These are phyloP conservation scores for Eucalyptus sideroxylon DNA, from an alignment of 345 rosid genomes.

Conservation along the genomic window DNA sequence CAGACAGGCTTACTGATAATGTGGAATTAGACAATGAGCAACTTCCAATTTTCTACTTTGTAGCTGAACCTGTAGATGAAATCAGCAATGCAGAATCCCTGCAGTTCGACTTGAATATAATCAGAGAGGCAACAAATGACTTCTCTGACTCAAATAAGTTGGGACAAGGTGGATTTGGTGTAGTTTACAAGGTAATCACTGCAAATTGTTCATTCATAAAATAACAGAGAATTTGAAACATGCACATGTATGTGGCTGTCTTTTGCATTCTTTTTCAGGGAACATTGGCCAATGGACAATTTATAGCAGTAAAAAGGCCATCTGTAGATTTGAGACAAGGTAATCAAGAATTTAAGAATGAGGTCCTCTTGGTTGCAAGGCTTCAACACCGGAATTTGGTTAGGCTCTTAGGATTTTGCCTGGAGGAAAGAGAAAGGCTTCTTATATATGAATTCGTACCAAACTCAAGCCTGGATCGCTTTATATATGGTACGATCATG, in stretches of 20 bases:
- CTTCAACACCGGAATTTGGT: background rate
- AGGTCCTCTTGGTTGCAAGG: background rate
- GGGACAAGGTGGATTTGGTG: conserved; percentile 3
- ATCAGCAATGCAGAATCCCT: background rate
- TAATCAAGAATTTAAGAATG: background rate
- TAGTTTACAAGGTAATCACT: background rate
- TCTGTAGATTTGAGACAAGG: background rate
- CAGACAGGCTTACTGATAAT: background rate
- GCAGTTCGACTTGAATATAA: background rate
- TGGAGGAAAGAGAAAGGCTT: background rate
- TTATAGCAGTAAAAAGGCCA: background rate
- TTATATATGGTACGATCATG: background rate
- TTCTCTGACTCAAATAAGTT: conserved; percentile 4
- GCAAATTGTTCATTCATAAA: background rate
- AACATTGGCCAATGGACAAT: background rate
- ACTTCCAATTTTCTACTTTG: background rate
- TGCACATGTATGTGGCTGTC: background rate
- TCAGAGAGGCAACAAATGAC: conserved; percentile 9
- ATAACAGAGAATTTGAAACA: background rate
- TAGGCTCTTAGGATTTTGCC: background rate
- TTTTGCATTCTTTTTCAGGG: background rate
- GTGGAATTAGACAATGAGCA: background rate
- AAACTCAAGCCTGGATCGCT: background rate
- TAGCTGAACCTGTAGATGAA: background rate
- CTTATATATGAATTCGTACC: background rate